A percentile compares a stretch with the other conserved stretches of the same genome.
These are phyloP conservation scores for Talaromyces sp. DNA, from an alignment of 2,329 filamentous ascomycete genomes.

Conservation along the genomic window DNA sequence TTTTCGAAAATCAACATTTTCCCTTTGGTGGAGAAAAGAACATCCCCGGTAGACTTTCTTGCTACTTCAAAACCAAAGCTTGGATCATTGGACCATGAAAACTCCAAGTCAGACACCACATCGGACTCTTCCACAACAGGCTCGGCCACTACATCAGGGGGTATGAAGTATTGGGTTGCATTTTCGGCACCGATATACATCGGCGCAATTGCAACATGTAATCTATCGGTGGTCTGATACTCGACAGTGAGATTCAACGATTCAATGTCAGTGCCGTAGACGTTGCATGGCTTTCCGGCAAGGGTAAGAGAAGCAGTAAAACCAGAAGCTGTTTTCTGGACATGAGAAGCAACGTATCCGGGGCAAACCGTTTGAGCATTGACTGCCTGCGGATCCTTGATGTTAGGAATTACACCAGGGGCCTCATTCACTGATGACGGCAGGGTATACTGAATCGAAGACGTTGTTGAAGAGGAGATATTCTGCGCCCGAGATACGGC, in stretches of 20 bases:
- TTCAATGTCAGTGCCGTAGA: constrained; percentile 75
- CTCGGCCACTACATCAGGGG: constrained; percentile 64
- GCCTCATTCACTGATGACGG: constrained; percentile 52
- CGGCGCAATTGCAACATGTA: constrained; percentile 72
- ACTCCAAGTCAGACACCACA: constrained; percentile 49
- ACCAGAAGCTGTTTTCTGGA: constrained; percentile 50
- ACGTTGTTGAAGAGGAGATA: too few relatives aligned
- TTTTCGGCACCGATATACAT: constrained; percentile 64
- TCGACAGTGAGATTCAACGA: constrained; percentile 68
- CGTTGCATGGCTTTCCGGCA: constrained; percentile 64
- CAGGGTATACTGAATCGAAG: constrained; percentile 46
- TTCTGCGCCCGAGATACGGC: too few relatives aligned
- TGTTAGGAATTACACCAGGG: constrained; percentile 60
- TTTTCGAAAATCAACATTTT: constrained; percentile 71
- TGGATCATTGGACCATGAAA: constrained; percentile 60
- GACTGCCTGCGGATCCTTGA: constrained; percentile 64
- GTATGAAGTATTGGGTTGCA: constrained; percentile 63
- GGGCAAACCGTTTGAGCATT: constrained; percentile 66
- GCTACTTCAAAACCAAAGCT: constrained; percentile 60
- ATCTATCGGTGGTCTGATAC: constrained; percentile 65
- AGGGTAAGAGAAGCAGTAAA: constrained; percentile 56
- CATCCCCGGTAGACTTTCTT: constrained; percentile 63
- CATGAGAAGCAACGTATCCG: constrained; percentile 58
- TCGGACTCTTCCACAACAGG: constrained; percentile 45
- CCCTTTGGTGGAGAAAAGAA: constrained; percentile 68